Evolutionary conservation across 352 stramenopile genomes (phyloP).

Genomic region (Pythium coloratum): DNA sequence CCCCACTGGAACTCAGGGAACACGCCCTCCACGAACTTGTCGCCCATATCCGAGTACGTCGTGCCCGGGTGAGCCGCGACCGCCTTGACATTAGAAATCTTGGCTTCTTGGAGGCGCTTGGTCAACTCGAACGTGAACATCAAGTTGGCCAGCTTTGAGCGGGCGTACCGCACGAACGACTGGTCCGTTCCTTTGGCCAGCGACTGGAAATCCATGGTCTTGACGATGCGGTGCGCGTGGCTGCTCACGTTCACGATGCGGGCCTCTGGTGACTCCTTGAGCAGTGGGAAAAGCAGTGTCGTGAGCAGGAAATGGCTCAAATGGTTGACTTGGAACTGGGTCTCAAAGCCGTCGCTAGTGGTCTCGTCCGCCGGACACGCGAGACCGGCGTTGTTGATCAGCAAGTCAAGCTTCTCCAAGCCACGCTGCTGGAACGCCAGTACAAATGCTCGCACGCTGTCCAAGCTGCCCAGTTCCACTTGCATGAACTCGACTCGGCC

Average conservation of each 20-base stretch:
- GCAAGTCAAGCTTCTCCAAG: slow-evolving; percentile 47
- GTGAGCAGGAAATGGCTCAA: slow-evolving; percentile 68
- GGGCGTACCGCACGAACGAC: slow-evolving; percentile 6
- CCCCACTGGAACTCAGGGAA: slow-evolving; percentile 6
- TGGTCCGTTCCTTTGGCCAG: slow-evolving; percentile 1
- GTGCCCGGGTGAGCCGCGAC: slow-evolving; percentile 26
- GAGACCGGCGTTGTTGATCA: slow-evolving; percentile 75
- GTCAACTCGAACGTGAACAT: slow-evolving; percentile 30
- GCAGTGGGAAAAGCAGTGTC: slow-evolving; percentile 42
- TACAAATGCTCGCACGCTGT: slow-evolving; percentile 44
- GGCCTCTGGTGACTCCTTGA: slow-evolving; percentile 23
- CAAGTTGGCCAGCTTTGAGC: slow-evolving; percentile 32
- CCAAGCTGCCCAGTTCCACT: slow-evolving; percentile 40
- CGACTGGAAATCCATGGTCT: slow-evolving; percentile 19
- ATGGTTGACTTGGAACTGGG: slow-evolving; percentile 74
- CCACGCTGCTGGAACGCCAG: slow-evolving; percentile 31
- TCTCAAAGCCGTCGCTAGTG: slow-evolving; percentile 47
- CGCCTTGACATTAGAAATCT: slow-evolving; percentile 21
- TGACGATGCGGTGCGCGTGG: slow-evolving; percentile 13
- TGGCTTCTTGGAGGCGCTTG: slow-evolving; percentile 9
- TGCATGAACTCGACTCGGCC: slow-evolving; percentile 37
- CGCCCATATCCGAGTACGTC: slow-evolving; percentile 16
- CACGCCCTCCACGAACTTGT: slow-evolving; percentile 23
- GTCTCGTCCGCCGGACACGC: slow-evolving; percentile 30
- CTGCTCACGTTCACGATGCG: slow-evolving; percentile 48